Evolutionary conservation across 176 grass and related monocot genomes (phyloP), one percentile per base, ranked within the genome.

Genomic region (Zea luxurians): DNA sequence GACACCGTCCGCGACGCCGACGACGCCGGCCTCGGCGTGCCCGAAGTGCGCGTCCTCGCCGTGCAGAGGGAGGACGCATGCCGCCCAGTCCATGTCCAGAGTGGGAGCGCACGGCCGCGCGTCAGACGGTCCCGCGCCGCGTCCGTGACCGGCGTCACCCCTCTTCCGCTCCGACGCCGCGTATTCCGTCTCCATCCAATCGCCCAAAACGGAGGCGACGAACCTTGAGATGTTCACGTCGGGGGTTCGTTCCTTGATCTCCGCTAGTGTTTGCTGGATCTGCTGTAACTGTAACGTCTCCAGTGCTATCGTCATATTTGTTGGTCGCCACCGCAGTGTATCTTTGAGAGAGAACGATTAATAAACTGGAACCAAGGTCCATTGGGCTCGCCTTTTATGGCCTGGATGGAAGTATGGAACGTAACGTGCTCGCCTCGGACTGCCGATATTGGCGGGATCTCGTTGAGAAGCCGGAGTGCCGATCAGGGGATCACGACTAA

Each of bases 1-100:
- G 20, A 86, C 84, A 11, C 84, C 84, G 44, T 86, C 84, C 54
- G 84, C 84, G 71, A 86, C 78, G 44, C 71, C 64, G 54, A 81
- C 13, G 15, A 82, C 57, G 7, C 57, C 55, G 77, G 49, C 41
- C 1, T 45, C 72, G 44, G 5, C 48, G 48, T 72, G 48, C 4
- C n/a, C 70, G 72, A 86, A 86, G 78, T 81, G 72, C 46, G 84
- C 78, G 63, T 82, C 84, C 54, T 86, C 71, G 55, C 62, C 67
- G 66, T 87, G 73, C 37, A 0, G 6, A 1, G 16, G 12, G 9
- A 64, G 27, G 73, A 66, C 82, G 67, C 79, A 82, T 0, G 79
- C 55, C 8, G 47, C 59, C 37, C 43, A 61, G n/a, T 61, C 17
- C 61, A 86, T 74, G 13, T 64, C 41, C 77, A 86, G 49, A 16